A percentile compares a stretch with the other conserved stretches of the same genome.
phyloP scores from a whole-genome alignment of 805 yeast genomes.

The Saccharomycopsis malanga region DNA sequence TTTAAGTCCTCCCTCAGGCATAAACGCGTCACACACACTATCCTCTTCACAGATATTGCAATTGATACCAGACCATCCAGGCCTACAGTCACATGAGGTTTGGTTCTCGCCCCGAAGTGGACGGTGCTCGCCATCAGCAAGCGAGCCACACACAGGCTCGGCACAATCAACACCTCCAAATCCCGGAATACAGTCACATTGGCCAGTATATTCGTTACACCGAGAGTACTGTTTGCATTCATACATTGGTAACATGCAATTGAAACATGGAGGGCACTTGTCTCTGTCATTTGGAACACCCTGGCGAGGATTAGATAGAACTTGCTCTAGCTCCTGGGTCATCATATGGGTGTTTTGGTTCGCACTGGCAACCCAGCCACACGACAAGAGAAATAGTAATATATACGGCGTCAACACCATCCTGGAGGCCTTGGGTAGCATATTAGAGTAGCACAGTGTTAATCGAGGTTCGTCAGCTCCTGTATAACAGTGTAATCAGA shows the following conservation, averaged over 20 bases:
- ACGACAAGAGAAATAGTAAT: too few species aligned
- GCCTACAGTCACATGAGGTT: slow-evolving; percentile 58
- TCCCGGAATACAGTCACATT: slow-evolving; percentile 88
- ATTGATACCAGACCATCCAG: slow-evolving; percentile 92
- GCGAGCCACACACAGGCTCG: slow-evolving; percentile 78
- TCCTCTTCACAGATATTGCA: slow-evolving; percentile 80
- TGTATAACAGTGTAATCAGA: too few species aligned
- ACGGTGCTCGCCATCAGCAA: slow-evolving; percentile 55
- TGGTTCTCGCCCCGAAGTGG: slow-evolving; percentile 46
- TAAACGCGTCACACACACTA: slow-evolving; percentile 70
- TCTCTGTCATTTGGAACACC: slow-evolving; percentile 26
- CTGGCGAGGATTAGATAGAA: not conserved
- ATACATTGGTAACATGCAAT: slow-evolving; percentile 87
- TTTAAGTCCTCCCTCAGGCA: slow-evolving; percentile 68
- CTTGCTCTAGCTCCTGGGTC: not conserved
- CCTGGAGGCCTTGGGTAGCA: too few species aligned
- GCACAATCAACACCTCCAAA: slow-evolving; percentile 93
- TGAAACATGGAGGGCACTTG: slow-evolving; percentile 86
- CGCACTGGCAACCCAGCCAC: too few species aligned
- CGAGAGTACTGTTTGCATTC: slow-evolving; percentile 82
- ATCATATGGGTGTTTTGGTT: too few species aligned
- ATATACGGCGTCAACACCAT: too few species aligned
- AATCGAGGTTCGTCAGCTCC: too few species aligned
- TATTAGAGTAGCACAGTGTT: too few species aligned
- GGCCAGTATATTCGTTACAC: slow-evolving; percentile 85